phyloP scores from a whole-genome alignment of 139 green algal species.

The Nannochloris sp. region DNA sequence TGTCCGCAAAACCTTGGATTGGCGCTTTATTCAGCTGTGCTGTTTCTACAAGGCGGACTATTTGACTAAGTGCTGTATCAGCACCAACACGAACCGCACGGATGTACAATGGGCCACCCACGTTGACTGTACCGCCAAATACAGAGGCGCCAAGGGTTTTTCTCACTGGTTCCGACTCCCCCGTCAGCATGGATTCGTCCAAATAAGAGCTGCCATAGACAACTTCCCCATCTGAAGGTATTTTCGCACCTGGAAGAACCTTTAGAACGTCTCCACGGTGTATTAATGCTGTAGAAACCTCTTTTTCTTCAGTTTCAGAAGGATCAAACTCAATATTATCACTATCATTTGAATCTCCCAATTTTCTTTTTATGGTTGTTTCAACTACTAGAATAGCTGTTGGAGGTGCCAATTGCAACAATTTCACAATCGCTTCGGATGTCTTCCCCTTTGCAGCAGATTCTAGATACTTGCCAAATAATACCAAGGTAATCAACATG shows the following conservation, averaged over 20 bases:
- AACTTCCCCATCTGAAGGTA: constrained; percentile 85
- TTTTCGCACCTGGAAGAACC: constrained; percentile 72
- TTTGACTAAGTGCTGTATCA: constrained; percentile 82
- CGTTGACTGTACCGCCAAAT: constrained; percentile 91
- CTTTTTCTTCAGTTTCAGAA: constrained; percentile 41
- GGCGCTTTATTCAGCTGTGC: constrained; percentile 95
- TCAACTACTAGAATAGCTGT: constrained; percentile 69
- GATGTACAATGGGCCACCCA: constrained; percentile 50
- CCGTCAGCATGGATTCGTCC: constrained; percentile 98
- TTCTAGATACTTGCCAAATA: constrained; percentile 69
- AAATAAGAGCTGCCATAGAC: constrained; percentile 67
- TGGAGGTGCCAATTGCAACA: constrained; percentile 69
- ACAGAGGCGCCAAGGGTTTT: constrained; percentile 63
- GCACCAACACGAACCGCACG: constrained; percentile 60
- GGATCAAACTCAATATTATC: too few species aligned
- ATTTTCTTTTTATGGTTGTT: constrained; percentile 13
- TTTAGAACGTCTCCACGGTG: constrained; percentile 84
- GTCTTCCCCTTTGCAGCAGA: constrained; percentile 65
- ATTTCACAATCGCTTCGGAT: constrained; percentile 68
- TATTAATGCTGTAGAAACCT: constrained; percentile 70
- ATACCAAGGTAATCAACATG: constrained; percentile 96
- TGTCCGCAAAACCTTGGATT: constrained; percentile 86
- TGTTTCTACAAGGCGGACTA: constrained; percentile 88
- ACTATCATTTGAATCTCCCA: constrained; percentile 29
- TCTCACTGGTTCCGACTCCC: constrained; percentile 69